Evolutionary conservation across 345 rosid genomes (phyloP).

Genomic region (Acer saccharum): DNA sequence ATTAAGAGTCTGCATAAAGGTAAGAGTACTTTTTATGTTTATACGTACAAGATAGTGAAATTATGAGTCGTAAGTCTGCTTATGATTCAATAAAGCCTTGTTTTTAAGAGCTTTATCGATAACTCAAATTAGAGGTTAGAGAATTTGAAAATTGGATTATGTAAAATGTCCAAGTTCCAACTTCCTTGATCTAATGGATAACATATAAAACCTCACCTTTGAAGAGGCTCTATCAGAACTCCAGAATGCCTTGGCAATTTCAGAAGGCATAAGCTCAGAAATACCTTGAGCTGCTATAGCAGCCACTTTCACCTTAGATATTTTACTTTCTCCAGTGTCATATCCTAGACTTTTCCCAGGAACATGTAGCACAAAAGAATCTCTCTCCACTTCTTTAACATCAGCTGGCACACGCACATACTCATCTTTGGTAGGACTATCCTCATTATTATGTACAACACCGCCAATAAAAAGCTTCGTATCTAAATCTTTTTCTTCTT

Average conservation of each 20-base stretch:
- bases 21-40: not conserved
- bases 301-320: conserved; percentile 65
- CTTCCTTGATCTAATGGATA: conserved; percentile 7
- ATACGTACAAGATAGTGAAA: not conserved
- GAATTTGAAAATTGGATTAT: not conserved
- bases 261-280: conserved; percentile 93
- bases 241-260: conserved; percentile 85
- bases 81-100: conserved; percentile 4
- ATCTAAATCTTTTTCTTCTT: conserved; percentile 59
- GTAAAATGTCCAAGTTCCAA: conserved; percentile 12
- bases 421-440: conserved; percentile 65
- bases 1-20: not conserved
- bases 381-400: conserved; percentile 64
- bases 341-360: conserved; percentile 53
- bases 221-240: conserved; percentile 70
- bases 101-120: not conserved
- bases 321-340: conserved; percentile 43
- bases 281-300: conserved; percentile 82
- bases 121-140: not conserved
- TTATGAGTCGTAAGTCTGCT: not conserved
- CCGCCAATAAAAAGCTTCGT: conserved; percentile 87
- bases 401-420: conserved; percentile 72
- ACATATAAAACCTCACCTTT: conserved; percentile 53
- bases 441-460: conserved; percentile 79
- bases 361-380: conserved; percentile 75